Evolutionary conservation across 2,329 filamentous ascomycete species (phyloP).

Genomic region (Trichoderma polysporum): DNA sequence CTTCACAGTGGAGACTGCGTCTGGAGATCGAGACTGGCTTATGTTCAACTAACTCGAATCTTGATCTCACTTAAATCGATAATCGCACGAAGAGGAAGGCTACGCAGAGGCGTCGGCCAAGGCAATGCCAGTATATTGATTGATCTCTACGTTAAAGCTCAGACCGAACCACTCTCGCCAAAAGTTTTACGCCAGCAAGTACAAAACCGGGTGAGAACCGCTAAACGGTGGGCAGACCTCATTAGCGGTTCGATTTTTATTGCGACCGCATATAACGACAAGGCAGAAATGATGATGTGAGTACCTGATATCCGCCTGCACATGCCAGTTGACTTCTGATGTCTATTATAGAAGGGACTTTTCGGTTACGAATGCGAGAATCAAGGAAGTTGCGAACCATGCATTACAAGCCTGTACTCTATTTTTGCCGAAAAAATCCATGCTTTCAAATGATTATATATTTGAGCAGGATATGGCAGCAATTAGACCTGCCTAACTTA

Average conservation of each 20-base stretch:
- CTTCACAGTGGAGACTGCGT: neutral
- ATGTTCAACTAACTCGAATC: neutral
- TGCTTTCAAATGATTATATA: constrained; percentile 11
- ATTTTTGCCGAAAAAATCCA: neutral
- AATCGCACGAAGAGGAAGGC: constrained; percentile 5
- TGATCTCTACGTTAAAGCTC: constrained; percentile 10
- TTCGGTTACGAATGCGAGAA: constrained; percentile 4
- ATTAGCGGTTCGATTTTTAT: constrained; percentile 12
- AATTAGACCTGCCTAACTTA: neutral
- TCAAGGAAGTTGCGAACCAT: neutral
- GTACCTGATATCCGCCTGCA: neutral
- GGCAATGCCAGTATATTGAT: constrained; percentile 12
- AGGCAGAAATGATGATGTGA: constrained; percentile 17
- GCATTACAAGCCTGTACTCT: neutral
- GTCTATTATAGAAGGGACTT: neutral
- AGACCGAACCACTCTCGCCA: neutral
- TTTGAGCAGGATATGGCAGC: neutral
- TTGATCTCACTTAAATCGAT: neutral
- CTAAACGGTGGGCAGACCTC: constrained; percentile 7
- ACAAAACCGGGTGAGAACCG: neutral
- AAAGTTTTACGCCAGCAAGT: neutral
- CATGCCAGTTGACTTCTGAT: neutral
- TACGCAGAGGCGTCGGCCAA: neutral
- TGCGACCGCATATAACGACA: neutral
- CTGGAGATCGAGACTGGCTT: constrained; percentile 2